phyloP scores from a whole-genome alignment of 306 rosid species.

The Gynostemma pentaphyllum region DNA sequence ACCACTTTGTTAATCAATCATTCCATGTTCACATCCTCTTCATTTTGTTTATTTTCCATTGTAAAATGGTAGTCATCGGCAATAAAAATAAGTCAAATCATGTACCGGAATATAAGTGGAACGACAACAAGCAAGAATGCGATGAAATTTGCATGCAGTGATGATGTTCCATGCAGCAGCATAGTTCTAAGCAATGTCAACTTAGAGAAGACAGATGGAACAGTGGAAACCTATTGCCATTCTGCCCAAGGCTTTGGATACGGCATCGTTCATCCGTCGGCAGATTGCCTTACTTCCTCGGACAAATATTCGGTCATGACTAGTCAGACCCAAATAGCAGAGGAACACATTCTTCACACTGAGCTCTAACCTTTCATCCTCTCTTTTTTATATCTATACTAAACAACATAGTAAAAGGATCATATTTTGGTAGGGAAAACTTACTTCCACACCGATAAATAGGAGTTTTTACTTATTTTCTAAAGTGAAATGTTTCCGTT shows the following conservation, averaged over 20 bases:
- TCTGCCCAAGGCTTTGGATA: constrained; percentile 80
- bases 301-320: constrained; percentile 24
- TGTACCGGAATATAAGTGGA: constrained; percentile 69
- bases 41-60: too few species aligned
- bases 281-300: constrained; percentile 70
- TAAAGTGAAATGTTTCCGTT: too few species aligned
- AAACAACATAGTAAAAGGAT: constrained; percentile 1
- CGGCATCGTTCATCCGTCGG: constrained; percentile 81
- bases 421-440: constrained; percentile 11
- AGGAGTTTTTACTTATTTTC: too few species aligned
- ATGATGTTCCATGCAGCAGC: constrained; percentile 68
- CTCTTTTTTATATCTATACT: neutral
- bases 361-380: constrained; percentile 39
- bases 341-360: constrained; percentile 35
- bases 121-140: constrained; percentile 76
- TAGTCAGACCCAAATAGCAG: neutral
- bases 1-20: too few species aligned
- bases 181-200: constrained; percentile 67
- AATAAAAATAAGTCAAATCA: constrained; percentile 56
- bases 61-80: constrained; percentile 88
- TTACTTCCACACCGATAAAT: too few species aligned
- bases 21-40: neutral
- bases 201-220: constrained; percentile 72
- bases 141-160: constrained; percentile 84
- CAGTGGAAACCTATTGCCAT: constrained; percentile 82